Evolutionary conservation across 164 flowering plant species (phyloP).

Genomic region (Annona cherimola): DNA sequence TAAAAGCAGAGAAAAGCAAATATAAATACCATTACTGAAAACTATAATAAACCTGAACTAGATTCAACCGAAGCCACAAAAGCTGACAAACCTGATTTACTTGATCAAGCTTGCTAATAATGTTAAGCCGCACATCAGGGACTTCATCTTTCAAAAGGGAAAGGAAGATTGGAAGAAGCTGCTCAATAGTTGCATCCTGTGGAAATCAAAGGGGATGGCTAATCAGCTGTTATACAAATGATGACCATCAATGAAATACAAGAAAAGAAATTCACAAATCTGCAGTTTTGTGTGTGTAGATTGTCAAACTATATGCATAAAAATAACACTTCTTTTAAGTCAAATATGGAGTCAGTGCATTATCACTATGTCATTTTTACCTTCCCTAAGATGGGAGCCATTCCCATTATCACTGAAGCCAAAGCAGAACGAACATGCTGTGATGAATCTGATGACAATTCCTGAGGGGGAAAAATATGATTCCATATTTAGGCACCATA

Average conservation of each 20-base stretch:
- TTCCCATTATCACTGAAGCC: slow-evolving; percentile 98
- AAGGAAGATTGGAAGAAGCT: slow-evolving; percentile 89
- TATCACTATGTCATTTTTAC: slow-evolving; percentile 24
- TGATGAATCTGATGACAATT: slow-evolving; percentile 90
- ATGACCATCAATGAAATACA: neutral
- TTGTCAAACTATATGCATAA: neutral
- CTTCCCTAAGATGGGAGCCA: slow-evolving; percentile 97
- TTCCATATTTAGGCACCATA: neutral
- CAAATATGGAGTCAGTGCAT: neutral
- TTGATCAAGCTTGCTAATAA: slow-evolving; percentile 97
- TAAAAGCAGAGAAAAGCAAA: too few species aligned
- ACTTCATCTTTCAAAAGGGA: slow-evolving; percentile 92
- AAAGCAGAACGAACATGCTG: slow-evolving; percentile 98
- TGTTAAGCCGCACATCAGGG: slow-evolving; percentile 93
- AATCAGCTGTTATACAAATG: neutral
- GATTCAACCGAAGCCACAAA: neutral
- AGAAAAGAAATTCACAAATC: neutral
- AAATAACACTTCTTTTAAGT: neutral
- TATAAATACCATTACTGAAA: neutral
- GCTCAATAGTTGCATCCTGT: slow-evolving; percentile 97
- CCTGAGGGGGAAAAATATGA: slow-evolving; percentile 34
- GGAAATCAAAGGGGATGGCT: slow-evolving; percentile 17
- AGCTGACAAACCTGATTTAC: slow-evolving; percentile 70
- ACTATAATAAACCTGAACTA: neutral
- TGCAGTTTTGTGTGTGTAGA: too few species aligned